Evolutionary conservation across 1,284 basidiomycete genomes (phyloP), one percentile per base, ranked within the genome.

Genomic region (Cutaneotrichosporon dermatis): DNA sequence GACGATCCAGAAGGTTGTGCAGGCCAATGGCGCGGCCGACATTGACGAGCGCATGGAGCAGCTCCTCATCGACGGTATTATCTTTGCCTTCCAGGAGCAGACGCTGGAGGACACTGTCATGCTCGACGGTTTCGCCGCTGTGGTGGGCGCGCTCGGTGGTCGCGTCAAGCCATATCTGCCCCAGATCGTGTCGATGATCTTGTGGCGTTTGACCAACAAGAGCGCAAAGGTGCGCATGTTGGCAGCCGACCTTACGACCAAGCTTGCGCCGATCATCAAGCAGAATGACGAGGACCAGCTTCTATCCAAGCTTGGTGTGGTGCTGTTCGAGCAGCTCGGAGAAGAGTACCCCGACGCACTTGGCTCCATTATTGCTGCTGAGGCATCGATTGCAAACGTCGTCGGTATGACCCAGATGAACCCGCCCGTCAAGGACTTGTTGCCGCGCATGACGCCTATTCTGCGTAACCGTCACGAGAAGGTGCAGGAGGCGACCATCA

Each of bases 371-470:
- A 99, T 99, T 76, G 92, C 93, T 51, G 96, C 96, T 51, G 92
- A 96, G 76, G 93, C 91, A 65, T 94, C 95, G 51, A 99, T 99
- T 72, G 96, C 96, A 66, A 99, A 99, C 71, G 96, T 99, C 39
- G 94, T 99, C 62, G 96, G 96, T 80, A 99, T 99, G 96, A 97
- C 95, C 10, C 92, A 98, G 79, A 99, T 99, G 96, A 98, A 96
- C 76, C 96, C 96, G 15, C 96, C 94, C 0, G 93, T 99, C 51
- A 99, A 99, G 79, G 96, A 99, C 82, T 86, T 99, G 57, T 76
- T 99, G 43, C 96, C 96, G 16, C 92, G 96, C 62, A 98, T 99
- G 95, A 99, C 95, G 1, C 96, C 96, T 3, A 99, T 99, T 80
- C 82, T 99, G 60, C 89, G 95, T 68, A 99, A 99, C 78, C 85